Base-by-base conservation (phyloP, 345 rosid genomes). In the Rhodamnia rubescens region DNA sequence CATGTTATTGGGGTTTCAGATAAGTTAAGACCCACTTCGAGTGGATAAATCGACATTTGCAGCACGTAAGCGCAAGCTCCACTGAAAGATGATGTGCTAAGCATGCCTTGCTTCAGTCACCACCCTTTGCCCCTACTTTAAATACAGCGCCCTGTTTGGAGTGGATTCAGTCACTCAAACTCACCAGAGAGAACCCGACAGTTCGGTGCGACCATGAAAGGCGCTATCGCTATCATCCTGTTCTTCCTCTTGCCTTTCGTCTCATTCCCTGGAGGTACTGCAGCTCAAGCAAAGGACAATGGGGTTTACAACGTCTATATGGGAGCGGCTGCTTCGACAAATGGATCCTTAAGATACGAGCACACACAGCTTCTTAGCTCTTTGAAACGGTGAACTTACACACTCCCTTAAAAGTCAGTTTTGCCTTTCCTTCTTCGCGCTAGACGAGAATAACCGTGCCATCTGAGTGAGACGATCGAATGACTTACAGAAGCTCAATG, bases 21-120 rank as follows among this genome's bases (percentile, higher is more conserved):
- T 89, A 74, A 87, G 87, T 85, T 32, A 36, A 51, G 83, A 5
- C 88, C 86, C 91, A 91, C 92, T 89, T 87, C 84, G 82, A 47
- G 82, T 89, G 91, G 89, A 89, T 86, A 64, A 82, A 44, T 52
- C 9, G n/a, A 20, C 27, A 58, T 64, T 64, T 64, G 58, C 83
- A 81, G 61, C 83, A 83, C 32, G 50, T 52, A 53, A 58, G 36
- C 44, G 9, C 40, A 49, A 53, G 56, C 56, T 44, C 75, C 85
- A 84, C 86, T 86, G 83, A n/a, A 50, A 52, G 26, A 15, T 2
- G 26, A 15, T 2, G 54, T n/a, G 84, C 57, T 52, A 16, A 51
- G 57, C 84, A 82, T 27, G 64, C 86, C 59, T 85, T n/a, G 18
- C 53, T 26, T 24, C 47, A 47, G 78, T 69, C 78, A 18, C 78